phyloP scores from a whole-genome alignment of 2,329 filamentous ascomycete genomes.

The Sporothrix mexicana region DNA sequence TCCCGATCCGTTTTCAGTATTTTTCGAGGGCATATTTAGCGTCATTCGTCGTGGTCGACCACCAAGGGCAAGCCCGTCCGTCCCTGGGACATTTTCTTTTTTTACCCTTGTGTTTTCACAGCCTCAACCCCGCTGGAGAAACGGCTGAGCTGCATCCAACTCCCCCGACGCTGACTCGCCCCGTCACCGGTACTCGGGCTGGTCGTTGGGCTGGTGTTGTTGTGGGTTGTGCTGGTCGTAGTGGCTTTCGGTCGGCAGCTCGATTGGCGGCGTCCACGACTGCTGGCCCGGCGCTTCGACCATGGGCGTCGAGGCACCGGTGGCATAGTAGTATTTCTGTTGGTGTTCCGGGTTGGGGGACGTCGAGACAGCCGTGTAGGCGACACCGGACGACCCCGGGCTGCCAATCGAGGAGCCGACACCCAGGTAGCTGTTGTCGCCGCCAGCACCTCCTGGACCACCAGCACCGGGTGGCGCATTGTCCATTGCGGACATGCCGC shows the following conservation, averaged over 20 bases:
- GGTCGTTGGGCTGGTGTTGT: not conserved
- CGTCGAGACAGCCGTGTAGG: slow-evolving; percentile 16
- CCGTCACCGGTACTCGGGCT: slow-evolving; percentile 18
- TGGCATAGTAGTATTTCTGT: slow-evolving; percentile 17
- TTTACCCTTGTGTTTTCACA: not conserved
- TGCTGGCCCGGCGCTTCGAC: not conserved
- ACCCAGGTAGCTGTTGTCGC: not conserved
- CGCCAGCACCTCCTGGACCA: not conserved
- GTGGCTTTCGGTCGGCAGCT: slow-evolving; percentile 16
- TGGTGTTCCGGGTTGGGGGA: not conserved
- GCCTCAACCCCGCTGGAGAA: not conserved
- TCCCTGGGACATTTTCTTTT: not conserved
- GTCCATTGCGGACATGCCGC: not conserved
- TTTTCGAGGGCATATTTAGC: not conserved
- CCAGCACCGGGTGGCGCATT: not conserved
- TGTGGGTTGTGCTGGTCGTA: not conserved
- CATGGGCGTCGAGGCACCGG: not conserved
- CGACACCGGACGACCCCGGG: not conserved
- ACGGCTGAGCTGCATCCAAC: slow-evolving; percentile 3
- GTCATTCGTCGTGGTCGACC: slow-evolving; percentile 13
- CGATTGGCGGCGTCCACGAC: slow-evolving; percentile 19
- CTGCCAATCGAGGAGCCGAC: not conserved
- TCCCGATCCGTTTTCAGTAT: too few relatives aligned
- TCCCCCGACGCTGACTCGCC: slow-evolving; percentile 19
- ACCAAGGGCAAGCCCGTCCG: not conserved